A percentile compares a stretch with the other conserved stretches of the same genome.
Conservation (phyloP, 116 monocot species). For the Dioscorea cayenensis region DNA sequence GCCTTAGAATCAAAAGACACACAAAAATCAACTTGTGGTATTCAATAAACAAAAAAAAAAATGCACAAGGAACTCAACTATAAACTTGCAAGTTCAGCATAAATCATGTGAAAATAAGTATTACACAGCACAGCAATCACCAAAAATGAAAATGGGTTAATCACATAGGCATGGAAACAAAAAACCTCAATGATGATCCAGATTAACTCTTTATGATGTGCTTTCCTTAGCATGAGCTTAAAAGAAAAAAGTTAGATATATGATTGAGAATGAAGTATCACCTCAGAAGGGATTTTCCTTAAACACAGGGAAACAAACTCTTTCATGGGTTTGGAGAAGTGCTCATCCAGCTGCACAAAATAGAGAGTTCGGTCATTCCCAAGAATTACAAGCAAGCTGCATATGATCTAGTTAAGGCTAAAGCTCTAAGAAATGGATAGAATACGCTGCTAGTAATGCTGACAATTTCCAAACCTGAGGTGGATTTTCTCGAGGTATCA, state of each 20-base stretch:
- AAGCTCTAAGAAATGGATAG: too few species aligned
- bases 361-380: slow-evolving; percentile 1
- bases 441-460: too few species aligned
- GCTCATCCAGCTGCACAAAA: slow-evolving; percentile 81
- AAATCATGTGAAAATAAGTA: too few species aligned
- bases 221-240: not conserved
- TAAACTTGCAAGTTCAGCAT: too few species aligned
- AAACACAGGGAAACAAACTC: slow-evolving; percentile 93
- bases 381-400: not conserved
- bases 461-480: slow-evolving; percentile 58
- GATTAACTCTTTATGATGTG: not conserved
- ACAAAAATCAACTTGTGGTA: too few species aligned
- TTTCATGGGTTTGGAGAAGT: slow-evolving; percentile 89
- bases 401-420: not conserved
- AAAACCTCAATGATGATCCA: too few species aligned
- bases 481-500: slow-evolving; percentile 88
- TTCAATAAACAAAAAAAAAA: too few species aligned
- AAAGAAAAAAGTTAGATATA: not conserved
- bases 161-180: too few species aligned
- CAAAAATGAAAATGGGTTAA: too few species aligned
- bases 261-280: slow-evolving; percentile 13
- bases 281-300: slow-evolving; percentile 83
- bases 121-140: too few species aligned
- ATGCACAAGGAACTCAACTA: too few species aligned
- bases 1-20: too few species aligned